Percentiles rank a stretch among this genome's conserved stretches.
These are phyloP conservation scores for Neurospora sp. DNA, from an alignment of 495 filamentous ascomycete species.

Conservation along the genomic window DNA sequence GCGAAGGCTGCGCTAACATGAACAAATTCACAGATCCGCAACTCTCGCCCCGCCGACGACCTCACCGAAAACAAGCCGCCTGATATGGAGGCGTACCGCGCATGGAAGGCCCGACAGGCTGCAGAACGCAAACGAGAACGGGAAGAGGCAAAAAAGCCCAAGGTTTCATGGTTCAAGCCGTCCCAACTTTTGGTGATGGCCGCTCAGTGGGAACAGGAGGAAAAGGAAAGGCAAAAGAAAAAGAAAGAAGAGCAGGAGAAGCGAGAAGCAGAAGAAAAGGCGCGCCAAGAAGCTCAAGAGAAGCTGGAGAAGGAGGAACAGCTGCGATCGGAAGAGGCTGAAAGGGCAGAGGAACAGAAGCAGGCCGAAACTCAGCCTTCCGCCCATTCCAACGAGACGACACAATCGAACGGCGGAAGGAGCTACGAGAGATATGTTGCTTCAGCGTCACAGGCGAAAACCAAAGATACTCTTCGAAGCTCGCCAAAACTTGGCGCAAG, in stretches of 20 bases:
- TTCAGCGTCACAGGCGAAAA: constrained; percentile 3
- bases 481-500: neutral
- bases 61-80: neutral
- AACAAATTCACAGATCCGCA: neutral
- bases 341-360: neutral
- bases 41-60: neutral
- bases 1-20: neutral
- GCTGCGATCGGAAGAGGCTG: neutral
- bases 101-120: neutral
- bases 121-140: neutral
- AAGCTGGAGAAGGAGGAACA: constrained; percentile 13
- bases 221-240: neutral
- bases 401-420: constrained; percentile 34
- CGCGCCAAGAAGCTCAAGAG: constrained; percentile 1
- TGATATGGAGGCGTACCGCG: neutral
- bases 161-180: neutral
- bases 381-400: constrained; percentile 25
- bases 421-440: constrained; percentile 31
- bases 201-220: neutral
- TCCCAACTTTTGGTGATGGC: neutral
- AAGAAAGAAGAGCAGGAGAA: neutral
- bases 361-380: neutral
- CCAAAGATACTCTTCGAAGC: neutral
- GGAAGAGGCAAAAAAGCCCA: neutral
- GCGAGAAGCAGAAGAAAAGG: neutral